Evolutionary conservation across 2,329 filamentous ascomycete genomes (phyloP), one percentile per base, ranked within the genome.

Genomic region (Diaporthe humulicola): DNA sequence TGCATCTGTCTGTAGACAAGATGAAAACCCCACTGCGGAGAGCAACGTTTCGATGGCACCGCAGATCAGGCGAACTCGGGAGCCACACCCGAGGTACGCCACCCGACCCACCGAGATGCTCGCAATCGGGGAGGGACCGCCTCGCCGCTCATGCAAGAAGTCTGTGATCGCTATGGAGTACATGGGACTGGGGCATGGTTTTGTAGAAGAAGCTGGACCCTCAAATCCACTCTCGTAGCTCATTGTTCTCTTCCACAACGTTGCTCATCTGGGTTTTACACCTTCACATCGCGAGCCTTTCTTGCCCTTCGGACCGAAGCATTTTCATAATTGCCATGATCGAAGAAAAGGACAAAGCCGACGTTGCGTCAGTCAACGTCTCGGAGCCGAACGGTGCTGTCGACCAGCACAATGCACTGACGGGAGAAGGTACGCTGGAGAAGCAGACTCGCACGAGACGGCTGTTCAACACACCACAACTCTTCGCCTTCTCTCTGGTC

Each of bases 401-500:
- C 6, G 40, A 22, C 14, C 40, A n/a, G 40, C 40, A 60, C 8
- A 22, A 22, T 10, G 19, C 33, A 12, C 9, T 50, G 12, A 9
- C 33, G 17, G 69, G 54, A 15, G 22, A 54, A 25, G 54, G 22
- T 22, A 48, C 28, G 14, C 54, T 60, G 28, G 69, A 50, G 45
- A 22, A 17, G 2, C 72, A 74, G 67, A 74, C 57, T 17, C 58
- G 72, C 2, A 71, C 72, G 1, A 50, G 72, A 19, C 54, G 72
- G 36, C 33, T 76, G 10, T 76, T 76, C 60, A 72, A 38, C 9
- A 66, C 54, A n/a, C 15, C 50, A 45, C 74, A 74, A 25, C 57
- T 76, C 22, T 72, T 74, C 60, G 45, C 71, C 2, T 74, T 74
- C 58, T 67, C 74, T 28, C 40, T 69, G 25, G 73, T 60, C 2